phyloP scores from a whole-genome alignment of 2,329 filamentous ascomycete species.

The Paracoccidioides lutzii region DNA sequence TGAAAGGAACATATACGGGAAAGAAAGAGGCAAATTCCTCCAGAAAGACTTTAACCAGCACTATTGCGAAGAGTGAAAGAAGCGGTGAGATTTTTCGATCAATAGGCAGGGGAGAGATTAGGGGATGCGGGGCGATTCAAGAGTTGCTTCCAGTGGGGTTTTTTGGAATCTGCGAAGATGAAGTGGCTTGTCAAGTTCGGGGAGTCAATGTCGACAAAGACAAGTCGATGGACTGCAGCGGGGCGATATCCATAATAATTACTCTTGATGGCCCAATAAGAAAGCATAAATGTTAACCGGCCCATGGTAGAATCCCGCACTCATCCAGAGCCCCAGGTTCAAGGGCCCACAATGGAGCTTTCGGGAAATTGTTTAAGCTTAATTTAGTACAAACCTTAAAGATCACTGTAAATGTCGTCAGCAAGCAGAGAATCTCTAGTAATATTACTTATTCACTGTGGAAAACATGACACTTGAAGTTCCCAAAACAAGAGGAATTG shows the following conservation, averaged over 20 bases:
- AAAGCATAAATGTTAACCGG: too few relatives aligned
- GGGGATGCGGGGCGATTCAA: slow-evolving; percentile 68
- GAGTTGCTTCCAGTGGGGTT: slow-evolving; percentile 65
- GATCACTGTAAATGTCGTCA: not conserved
- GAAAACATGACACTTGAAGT: too few relatives aligned
- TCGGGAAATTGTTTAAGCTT: not conserved
- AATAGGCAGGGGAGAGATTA: slow-evolving; percentile 77
- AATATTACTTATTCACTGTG: too few relatives aligned
- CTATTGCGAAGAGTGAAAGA: slow-evolving; percentile 64
- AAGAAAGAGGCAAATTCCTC: slow-evolving; percentile 65
- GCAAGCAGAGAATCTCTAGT: not conserved
- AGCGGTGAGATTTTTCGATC: slow-evolving; percentile 72
- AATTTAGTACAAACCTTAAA: not conserved
- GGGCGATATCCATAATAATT: too few relatives aligned
- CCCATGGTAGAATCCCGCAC: too few relatives aligned
- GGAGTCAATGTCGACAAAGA: not conserved
- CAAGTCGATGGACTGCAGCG: not conserved
- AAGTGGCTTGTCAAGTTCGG: not conserved
- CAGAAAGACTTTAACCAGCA: slow-evolving; percentile 60
- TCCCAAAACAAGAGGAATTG: too few relatives aligned
- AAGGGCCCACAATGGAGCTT: too few relatives aligned
- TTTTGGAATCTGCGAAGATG: not conserved
- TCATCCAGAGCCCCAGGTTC: too few relatives aligned
- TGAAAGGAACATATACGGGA: slow-evolving; percentile 65
- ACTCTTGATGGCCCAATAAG: too few relatives aligned